Evolutionary conservation across 441 rosid species (phyloP), one percentile per base, ranked within the genome.

Genomic region (Syzygium malaccense): DNA sequence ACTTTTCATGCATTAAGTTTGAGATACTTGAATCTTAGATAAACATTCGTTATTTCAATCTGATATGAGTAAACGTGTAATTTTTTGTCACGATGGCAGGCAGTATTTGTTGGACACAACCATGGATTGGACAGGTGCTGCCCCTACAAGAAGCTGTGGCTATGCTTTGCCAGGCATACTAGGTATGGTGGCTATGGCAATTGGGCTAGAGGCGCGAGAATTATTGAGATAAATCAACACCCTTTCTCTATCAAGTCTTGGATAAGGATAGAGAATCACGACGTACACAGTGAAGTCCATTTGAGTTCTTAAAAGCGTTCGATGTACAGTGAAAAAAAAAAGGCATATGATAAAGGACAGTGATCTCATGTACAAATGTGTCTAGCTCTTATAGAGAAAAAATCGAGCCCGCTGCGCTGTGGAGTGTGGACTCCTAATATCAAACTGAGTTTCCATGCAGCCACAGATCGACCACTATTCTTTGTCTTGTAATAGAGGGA

Each of bases 51-150:
- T 7, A 37, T 20, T 20, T 45, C 8, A 60, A 26, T 60, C 28
- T 14, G 83, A 25, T 37, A 37, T 23, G 17, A 71, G 23, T 41
- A 37, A 71, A 37, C 11, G 3, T 11, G 51, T 37, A 37, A 20
- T 37, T 71, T 71, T 60, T 71, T 6, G 51, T 37, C 85, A 88
- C 88, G 58, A 58, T 89, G 87, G 92, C 93, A 95, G 99, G 97
- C 98, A 58, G 93, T 97, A 79, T 94, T 96, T 94, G 99, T 95
- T 55, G 99, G 99, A 78, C 99, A 95, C 91, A 95, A 96, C 94
- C 99, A 96, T 91, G 99, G 99, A 92, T 87, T 96, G 88, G 99
- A 97, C 92, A 96, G 99, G 99, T 97, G 98, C 88, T 96, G 99
- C 92, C 99, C 97, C 32, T 87, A 92, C 89, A 85, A 85, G 87